Percentiles rank a stretch among this genome's conserved stretches.
phyloP scores from a whole-genome alignment of 2,329 filamentous ascomycete species.

The Colletotrichum chlorophyti region DNA sequence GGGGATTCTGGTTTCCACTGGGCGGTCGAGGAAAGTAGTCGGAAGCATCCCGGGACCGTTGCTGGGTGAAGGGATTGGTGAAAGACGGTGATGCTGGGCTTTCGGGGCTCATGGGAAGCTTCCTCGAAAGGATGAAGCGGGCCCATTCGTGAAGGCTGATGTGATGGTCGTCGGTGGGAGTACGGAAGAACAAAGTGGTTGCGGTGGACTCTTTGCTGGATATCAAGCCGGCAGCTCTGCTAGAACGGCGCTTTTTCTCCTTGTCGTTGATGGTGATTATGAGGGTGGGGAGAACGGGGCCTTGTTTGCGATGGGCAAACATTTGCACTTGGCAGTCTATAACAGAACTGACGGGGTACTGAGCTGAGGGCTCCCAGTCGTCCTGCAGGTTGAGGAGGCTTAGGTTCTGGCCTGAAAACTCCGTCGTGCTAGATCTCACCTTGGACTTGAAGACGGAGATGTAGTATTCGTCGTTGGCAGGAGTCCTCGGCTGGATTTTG shows the following conservation, averaged over 20 bases:
- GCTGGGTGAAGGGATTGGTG: slow-evolving; percentile 53
- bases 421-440: slow-evolving; percentile 41
- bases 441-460: slow-evolving; percentile 64
- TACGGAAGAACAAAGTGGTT: slow-evolving; percentile 63
- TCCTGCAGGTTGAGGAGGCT: slow-evolving; percentile 44
- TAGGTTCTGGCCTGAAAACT: slow-evolving; percentile 4
- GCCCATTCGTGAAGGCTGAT: slow-evolving; percentile 66
- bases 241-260: slow-evolving; percentile 69
- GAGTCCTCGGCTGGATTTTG: slow-evolving; percentile 40
- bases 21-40: slow-evolving; percentile 52
- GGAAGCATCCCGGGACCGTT: slow-evolving; percentile 43
- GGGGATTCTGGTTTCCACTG: slow-evolving; percentile 48
- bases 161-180: slow-evolving; percentile 56
- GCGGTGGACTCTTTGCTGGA: slow-evolving; percentile 56
- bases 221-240: slow-evolving; percentile 64
- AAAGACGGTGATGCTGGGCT: slow-evolving; percentile 62
- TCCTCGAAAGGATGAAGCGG: slow-evolving; percentile 56
- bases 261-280: slow-evolving; percentile 66
- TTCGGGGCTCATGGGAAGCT: slow-evolving; percentile 53
- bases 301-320: slow-evolving; percentile 67
- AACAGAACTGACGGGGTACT: slow-evolving; percentile 59
- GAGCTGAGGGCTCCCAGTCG: slow-evolving; percentile 60
- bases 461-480: slow-evolving; percentile 48
- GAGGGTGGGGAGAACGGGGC: slow-evolving; percentile 64
- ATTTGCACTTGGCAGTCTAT: slow-evolving; percentile 65